Evolutionary conservation across 306 rosid genomes (phyloP), one percentile per base, ranked within the genome.

Genomic region (Casuarina equisetifolia): DNA sequence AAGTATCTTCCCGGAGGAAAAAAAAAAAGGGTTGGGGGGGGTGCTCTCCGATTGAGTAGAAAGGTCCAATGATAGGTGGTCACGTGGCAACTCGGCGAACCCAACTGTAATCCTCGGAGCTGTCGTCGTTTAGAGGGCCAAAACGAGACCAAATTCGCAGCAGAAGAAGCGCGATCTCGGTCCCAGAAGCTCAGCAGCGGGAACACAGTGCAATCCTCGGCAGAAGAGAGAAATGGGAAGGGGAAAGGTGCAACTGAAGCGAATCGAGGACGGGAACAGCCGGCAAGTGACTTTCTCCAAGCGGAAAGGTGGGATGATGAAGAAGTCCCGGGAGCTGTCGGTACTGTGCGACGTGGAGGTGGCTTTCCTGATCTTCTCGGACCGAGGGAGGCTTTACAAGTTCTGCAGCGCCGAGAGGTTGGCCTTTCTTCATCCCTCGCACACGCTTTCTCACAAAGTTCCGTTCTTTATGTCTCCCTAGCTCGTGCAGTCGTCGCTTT

Each of bases 231-330:
- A 59, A 4, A 92, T 90, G 97, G 95, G 96, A 54, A 93, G 98
- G 52, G 98, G 98, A 25, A 93, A 85, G 72, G 96, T 93, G 38
- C 96, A 90, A 73, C 82, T 93, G 80, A 93, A 93, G 90, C 89
- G 97, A 76, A 93, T 93, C 84, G 98, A 93, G 84, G 91, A 91
- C 91, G 90, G 90, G 89, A 89, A 87, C 54, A 93, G 91, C 82
- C 90, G 97, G 90, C 98, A 93, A 44, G 98, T 93, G 35, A 89
- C 97, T 40, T 93, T 93, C 86, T 90, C 98, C 5, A 93, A 91
- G 91, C 88, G 98, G 43, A 91, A 93, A 84, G 90, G 90, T 85
- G 98, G 98, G 9, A 40, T 93, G 59, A 93, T 93, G 80, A 93
- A 93, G 86, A 93, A 93, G 79, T 97, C 98, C 66, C 90, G 87